These are phyloP conservation scores for Fusarium sp. DNA, from an alignment of 2,329 filamentous ascomycete genomes.

Conservation along the genomic window DNA sequence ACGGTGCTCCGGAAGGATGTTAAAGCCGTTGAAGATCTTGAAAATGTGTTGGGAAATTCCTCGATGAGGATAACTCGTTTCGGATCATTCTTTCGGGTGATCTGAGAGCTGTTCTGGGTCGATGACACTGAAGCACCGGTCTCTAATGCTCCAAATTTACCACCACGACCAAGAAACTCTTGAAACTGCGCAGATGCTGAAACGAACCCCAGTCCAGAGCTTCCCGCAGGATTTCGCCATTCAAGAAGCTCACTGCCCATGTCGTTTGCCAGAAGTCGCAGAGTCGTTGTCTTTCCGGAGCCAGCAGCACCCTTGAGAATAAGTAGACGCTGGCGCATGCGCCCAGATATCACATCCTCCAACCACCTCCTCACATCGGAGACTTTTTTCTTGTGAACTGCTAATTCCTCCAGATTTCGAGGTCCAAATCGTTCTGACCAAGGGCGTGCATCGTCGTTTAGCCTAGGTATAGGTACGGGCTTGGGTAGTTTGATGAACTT, in stretches of 20 bases:
- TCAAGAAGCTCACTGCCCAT: constrained; percentile 82
- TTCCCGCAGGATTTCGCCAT: constrained; percentile 85
- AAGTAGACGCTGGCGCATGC: constrained; percentile 75
- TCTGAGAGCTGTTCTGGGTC: constrained; percentile 37
- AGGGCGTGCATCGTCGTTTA: constrained; percentile 71
- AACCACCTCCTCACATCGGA: constrained; percentile 87
- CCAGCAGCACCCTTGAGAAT: constrained; percentile 92
- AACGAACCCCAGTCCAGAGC: constrained; percentile 68
- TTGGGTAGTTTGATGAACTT: constrained; percentile 61
- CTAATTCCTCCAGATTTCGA: constrained; percentile 79
- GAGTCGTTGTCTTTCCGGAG: constrained; percentile 90
- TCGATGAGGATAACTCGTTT: constrained; percentile 77
- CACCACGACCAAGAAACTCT: constrained; percentile 86
- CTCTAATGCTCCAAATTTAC: constrained; percentile 80
- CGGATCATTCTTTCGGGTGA: constrained; percentile 28
- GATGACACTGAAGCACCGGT: constrained; percentile 47
- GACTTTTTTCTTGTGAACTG: constrained; percentile 95
- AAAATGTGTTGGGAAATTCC: constrained; percentile 83
- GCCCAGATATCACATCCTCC: constrained; percentile 74
- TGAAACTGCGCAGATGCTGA: constrained; percentile 86
- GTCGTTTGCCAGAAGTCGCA: constrained; percentile 80
- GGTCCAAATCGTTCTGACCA: constrained; percentile 92
- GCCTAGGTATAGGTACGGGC: constrained; percentile 40
- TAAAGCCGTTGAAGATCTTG: constrained; percentile 70
- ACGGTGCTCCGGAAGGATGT: constrained; percentile 80